Base-by-base conservation (phyloP, 2,329 filamentous ascomycete genomes). In the Trichoderma aggressivum region DNA sequence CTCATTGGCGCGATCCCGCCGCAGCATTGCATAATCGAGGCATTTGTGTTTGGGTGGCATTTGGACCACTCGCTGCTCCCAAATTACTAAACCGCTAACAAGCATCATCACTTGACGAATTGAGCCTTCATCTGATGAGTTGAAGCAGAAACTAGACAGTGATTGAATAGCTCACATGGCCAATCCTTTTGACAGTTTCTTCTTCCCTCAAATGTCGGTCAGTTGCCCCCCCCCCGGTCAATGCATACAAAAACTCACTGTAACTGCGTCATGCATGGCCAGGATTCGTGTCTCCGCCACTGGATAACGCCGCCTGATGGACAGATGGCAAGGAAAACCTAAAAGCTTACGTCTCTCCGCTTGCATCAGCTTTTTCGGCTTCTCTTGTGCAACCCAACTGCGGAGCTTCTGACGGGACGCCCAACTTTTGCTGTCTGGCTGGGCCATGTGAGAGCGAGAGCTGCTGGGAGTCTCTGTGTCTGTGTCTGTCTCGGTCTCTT, bases 1-100 rank as follows among this genome's bases (percentile, higher is more conserved):
- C 65, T 34, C 28, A 68, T 68, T 68, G 65, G 65, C 55, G 55
- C 65, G 32, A 68, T 68, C 26, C 21, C 16, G 65, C 55, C 36
- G 36, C 21, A 32, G 30, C 55, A 68, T 68, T 68, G 65, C 65
- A 59, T 68, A 68, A 68, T 59, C 65, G 55, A 59, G 65, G 65
- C 26, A 50, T 21, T 34, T 43, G 26, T n/a, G 39, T n/a, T 39
- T 39, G 8, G n/a, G n/a, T n/a, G n/a, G 26, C 26, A 28, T 28
- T 28, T 43, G 39, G 39, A 43, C 39, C 39, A 43, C 39, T 43
- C 39, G n/a, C 7, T 43, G n/a, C 39, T 5, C 10, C 39, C 0
- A 0, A 43, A 43, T 43, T 43, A 43, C 39, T 53, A 53, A 53
- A 53, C 47, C 47, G 3, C 47, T 24, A 24, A 53, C 47, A 24